These are phyloP conservation scores for Botrytis deweyae DNA, from an alignment of 2,329 filamentous ascomycete species.

Conservation along the genomic window DNA sequence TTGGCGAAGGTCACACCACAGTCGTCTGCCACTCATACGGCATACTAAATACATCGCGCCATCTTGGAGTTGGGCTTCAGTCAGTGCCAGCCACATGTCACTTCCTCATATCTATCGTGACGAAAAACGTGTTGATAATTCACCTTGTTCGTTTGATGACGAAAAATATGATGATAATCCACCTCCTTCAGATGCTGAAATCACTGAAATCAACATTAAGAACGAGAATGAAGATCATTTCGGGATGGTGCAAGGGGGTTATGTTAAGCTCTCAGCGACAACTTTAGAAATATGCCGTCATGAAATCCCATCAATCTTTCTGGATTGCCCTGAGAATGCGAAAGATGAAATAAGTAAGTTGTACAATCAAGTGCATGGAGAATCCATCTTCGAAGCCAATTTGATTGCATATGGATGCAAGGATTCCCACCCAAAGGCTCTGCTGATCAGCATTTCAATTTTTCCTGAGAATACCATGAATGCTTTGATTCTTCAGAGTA, in stretches of 20 bases:
- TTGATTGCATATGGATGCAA: too few species aligned
- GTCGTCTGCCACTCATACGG: fast-evolving
- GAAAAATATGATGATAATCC: too few species aligned
- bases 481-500: background rate
- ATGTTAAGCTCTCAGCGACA: background rate
- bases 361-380: too few species aligned
- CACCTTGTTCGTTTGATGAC: too few species aligned
- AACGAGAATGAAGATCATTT: background rate
- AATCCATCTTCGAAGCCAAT: too few species aligned
- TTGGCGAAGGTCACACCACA: background rate
- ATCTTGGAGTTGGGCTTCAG: background rate
- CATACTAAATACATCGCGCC: background rate
- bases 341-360: too few species aligned
- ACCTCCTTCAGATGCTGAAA: background rate
- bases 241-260: fast-evolving
- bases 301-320: fast-evolving
- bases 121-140: too few species aligned
- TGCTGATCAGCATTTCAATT: too few species aligned
- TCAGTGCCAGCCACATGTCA: background rate
- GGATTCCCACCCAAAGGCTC: too few species aligned
- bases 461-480: fast-evolving
- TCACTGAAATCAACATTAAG: fast-evolving
- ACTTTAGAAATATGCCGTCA: fast-evolving
- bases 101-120: too few species aligned
- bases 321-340: too few species aligned